Evolutionary conservation across 2,329 filamentous ascomycete genomes (phyloP).

Genomic region (Tothia fuscella): DNA sequence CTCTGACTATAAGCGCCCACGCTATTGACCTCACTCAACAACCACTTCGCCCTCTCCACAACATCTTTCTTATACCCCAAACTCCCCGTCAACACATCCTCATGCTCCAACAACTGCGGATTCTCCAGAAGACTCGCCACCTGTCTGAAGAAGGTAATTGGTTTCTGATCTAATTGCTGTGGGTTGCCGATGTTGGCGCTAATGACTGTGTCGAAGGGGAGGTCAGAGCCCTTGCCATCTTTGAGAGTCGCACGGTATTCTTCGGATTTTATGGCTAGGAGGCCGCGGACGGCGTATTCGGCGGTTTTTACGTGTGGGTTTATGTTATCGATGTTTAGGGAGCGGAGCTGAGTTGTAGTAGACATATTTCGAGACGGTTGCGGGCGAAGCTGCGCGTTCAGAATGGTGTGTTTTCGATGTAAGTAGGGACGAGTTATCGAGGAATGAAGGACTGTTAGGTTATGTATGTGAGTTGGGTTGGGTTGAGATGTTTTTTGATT

Average conservation of each 20-base stretch:
- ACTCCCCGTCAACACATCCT: constrained; percentile 60
- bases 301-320: constrained; percentile 79
- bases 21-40: constrained; percentile 74
- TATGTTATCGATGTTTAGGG: constrained; percentile 72
- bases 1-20: constrained; percentile 96
- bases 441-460: no score
- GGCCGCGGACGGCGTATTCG: constrained; percentile 92
- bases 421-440: no score
- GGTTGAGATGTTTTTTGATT: no score
- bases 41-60: constrained; percentile 66
- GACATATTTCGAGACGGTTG: constrained; percentile 6
- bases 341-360: constrained; percentile 1
- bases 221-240: constrained; percentile 44
- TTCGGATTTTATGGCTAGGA: constrained; percentile 88
- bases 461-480: no score
- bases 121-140: constrained; percentile 90
- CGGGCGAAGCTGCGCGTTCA: background rate
- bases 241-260: constrained; percentile 66
- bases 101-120: constrained; percentile 69
- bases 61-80: constrained; percentile 88
- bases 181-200: constrained; percentile 98
- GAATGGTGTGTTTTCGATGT: no score
- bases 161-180: constrained; percentile 97
- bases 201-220: constrained; percentile 86
- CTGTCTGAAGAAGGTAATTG: constrained; percentile 97